Percentiles rank a stretch among this genome's conserved stretches.
These are phyloP conservation scores for Malbranchea zuffiana DNA, from an alignment of 2,329 filamentous ascomycete genomes.

Conservation along the genomic window DNA sequence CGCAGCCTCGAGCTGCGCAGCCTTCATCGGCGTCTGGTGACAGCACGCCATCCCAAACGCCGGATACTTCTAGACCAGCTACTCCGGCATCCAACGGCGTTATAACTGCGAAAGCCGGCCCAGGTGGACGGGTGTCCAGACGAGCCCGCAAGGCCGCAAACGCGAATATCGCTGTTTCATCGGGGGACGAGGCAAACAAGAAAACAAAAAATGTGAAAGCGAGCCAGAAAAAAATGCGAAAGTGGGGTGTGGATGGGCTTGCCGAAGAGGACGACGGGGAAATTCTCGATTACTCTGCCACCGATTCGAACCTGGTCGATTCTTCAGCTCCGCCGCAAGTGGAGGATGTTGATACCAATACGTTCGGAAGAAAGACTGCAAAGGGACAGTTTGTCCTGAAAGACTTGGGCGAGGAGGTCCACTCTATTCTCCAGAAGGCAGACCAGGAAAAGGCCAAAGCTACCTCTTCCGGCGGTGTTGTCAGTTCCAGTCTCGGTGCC, in stretches of 20 bases:
- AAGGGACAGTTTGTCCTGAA: slow-evolving; percentile 91
- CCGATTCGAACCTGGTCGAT: slow-evolving; percentile 40
- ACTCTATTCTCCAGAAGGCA: slow-evolving; percentile 75
- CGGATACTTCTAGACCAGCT: slow-evolving; percentile 65
- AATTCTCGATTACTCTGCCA: slow-evolving; percentile 79
- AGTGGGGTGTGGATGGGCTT: slow-evolving; percentile 82
- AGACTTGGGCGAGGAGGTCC: slow-evolving; percentile 86
- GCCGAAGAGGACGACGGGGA: slow-evolving; percentile 73
- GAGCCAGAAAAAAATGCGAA: slow-evolving; percentile 68
- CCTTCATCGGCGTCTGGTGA: slow-evolving; percentile 48
- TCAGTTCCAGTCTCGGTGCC: slow-evolving; percentile 68
- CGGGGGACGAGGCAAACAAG: slow-evolving; percentile 67
- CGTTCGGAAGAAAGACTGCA: slow-evolving; percentile 73
- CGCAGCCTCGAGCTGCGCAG: slow-evolving; percentile 37
- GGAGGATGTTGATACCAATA: slow-evolving; percentile 63
- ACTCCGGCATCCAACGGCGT: slow-evolving; percentile 56
- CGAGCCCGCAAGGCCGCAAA: slow-evolving; percentile 61
- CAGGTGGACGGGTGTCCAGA: slow-evolving; percentile 65
- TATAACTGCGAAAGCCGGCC: slow-evolving; percentile 44
- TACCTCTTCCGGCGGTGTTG: slow-evolving; percentile 48
- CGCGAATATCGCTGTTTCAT: slow-evolving; percentile 47
- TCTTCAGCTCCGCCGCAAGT: slow-evolving; percentile 47
- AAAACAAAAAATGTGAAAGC: slow-evolving; percentile 45
- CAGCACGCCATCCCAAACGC: slow-evolving; percentile 57
- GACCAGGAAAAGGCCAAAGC: slow-evolving; percentile 50